Base-by-base conservation (phyloP, 2,329 filamentous ascomycete species). In the Diaporthe sp. region DNA sequence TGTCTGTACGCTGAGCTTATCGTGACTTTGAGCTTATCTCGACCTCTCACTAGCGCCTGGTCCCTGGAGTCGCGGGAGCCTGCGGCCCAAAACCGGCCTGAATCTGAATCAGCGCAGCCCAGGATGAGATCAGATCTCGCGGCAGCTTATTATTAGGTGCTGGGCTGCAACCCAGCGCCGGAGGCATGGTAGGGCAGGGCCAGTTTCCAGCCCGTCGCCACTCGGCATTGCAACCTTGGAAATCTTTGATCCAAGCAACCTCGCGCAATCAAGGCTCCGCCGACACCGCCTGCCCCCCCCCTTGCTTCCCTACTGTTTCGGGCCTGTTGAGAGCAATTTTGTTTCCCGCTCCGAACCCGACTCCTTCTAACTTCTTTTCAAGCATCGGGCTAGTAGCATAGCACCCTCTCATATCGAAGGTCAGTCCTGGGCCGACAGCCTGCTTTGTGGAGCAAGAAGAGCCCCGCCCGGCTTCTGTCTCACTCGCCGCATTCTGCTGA, bases 401-500 rank as follows among this genome's bases (percentile, higher is more conserved):
- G 17, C 57, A 44, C 22, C 39, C n/a, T 44, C 28, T 44, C n/a
- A 39, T 58, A 44, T 49, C 42, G 46, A 57, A 44, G 51, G 42
- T 55, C 42, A 71, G 53, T 58, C 10, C 39, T 53, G 39, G 44
- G 3, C 12, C 17, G 51, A 67, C 42, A 55, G 65, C 69, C 46
- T 17, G 51, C 49, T 51, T 22, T 28, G 34, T 46, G 53, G 51
- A 75, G 31, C 34, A 22, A 25, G n/a, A 10, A 39, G 17, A 31
- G 70, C 75, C 75, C 75, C 72, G 59, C 51, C 69, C 42, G 51
- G 57, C 39, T 42, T 19, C 19, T 55, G 51, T 51, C 44, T 65
- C 71, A 65, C 44, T 31, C 51, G n/a, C 44, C 17, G 69, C 69
- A 53, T 37, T 37, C 28, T 42, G 59, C 75, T 75, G 73, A 76